Evolutionary conservation across 306 rosid species (phyloP), one percentile per base, ranked within the genome.

Genomic region (Medicago truncatula): DNA sequence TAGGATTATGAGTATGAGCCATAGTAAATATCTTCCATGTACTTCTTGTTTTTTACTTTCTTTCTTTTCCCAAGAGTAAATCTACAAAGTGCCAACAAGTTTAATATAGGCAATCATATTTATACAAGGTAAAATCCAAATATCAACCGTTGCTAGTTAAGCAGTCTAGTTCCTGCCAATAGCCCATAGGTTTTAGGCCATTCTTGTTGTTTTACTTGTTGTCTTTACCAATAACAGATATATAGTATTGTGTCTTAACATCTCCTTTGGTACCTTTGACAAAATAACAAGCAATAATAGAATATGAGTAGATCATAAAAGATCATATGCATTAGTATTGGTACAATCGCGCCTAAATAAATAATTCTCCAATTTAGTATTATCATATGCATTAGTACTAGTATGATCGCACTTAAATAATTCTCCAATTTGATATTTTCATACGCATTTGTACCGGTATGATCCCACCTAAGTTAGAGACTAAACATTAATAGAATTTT

Each of bases 181-280:
- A 39, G 31, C 43, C 17, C 77, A 50, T 61, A 75, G 78, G 57
- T 65, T 82, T 78, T 78, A 73, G 40, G 76, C 86, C 64, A 78
- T 49, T 67, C 76, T 20, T 31, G 18, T 64, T 76, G 85, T 74
- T 68, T 78, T 74, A 28, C 16, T 40, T 73, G 36, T 1, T 82
- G 79, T 68, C 73, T 78, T 53, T 78, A 36, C 23, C 58, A 4
- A 39, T 18, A 67, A 28, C 9, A 57, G 23, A 82, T 72, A 38
- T 38, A 25, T 41, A 53, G 3, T 56, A 43, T 38, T 66, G 16
- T 67, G 61, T 73, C 75, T 43, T 70, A 77, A 66, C 47, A 73
- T 67, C 13, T 36, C 25, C 34, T 25, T 62, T 57, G 8, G 71
- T 65, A 53, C 76, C 83, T 75, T 64, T 53, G 56, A n/a, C 71